Base-by-base conservation (phyloP, 83 land plant genomes). In the Picea engelmannii region DNA sequence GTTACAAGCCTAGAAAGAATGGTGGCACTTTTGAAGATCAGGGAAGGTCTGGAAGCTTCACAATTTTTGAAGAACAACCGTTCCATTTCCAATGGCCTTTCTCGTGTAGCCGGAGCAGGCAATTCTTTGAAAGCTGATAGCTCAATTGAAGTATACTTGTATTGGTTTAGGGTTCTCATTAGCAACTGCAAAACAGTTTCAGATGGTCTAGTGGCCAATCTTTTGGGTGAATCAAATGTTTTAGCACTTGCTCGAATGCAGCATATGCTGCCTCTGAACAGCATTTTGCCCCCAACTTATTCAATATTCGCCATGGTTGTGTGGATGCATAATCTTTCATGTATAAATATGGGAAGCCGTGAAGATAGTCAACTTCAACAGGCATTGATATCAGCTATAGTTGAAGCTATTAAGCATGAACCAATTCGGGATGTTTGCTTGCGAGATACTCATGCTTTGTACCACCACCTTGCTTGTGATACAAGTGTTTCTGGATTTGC, bases 351-450 rank as follows among this genome's bases (percentile, higher is more conserved):
- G 74, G 84, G 79, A 65, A 62, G 15, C 40, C 91, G 96, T 67
- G 99, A 95, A 69, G 99, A 96, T 55, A 47, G 76, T 62, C 91
- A 92, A 21, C 59, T 91, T 23, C 85, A 84, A 64, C 89, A 86
- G 2, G 84, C 88, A 42, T 66, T 94, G 40, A 66, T 80, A 63
- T 27, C 74, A 24, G 96, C 98, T 4, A 84, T 95, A 17, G 80
- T 66, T 64, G 99, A 95, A 83, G 88, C 89, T 38, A 84, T 95
- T 23, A 88, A 78, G 40, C 98, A 95, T 69, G 86, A 86, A 66
- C 99, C 99, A 59, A 95, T 97, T 78, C 93, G 98, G 17, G 98
- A 97, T 73, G 86, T 89, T 3, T 92, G 93, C 79, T 82, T 97
- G 70, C 87, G 93, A 61, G 95, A 97, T 78, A 91, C 96, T 64